Conservation (phyloP, 2,329 filamentous ascomycete species). For the Fusarium sp. region DNA sequence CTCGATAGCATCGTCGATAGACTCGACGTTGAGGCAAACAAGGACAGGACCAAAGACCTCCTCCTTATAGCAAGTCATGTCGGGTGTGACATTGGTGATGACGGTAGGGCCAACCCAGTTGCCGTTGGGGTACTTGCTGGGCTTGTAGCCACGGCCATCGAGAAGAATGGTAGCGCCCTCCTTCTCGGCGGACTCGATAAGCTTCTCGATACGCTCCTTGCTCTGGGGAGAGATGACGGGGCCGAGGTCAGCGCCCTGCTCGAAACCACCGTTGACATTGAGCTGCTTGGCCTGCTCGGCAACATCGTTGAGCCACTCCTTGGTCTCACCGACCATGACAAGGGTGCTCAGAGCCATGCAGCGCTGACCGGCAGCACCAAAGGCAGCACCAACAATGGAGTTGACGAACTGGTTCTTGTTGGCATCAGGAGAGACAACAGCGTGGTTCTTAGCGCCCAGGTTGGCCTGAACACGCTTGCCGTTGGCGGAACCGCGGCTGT, state of each 20-base stretch:
- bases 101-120: conserved; percentile 90
- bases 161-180: conserved; percentile 88
- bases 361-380: conserved; percentile 86
- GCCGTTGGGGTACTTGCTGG: conserved; percentile 84
- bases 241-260: conserved; percentile 83
- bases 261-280: conserved; percentile 85
- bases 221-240: conserved; percentile 86
- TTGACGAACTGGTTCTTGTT: conserved; percentile 94
- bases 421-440: conserved; percentile 85
- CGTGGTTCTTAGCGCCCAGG: conserved; percentile 90
- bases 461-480: conserved; percentile 93
- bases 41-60: conserved; percentile 91
- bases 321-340: conserved; percentile 87
- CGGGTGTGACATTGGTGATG: conserved; percentile 82
- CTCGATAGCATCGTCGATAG: conserved; percentile 83
- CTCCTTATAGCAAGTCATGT: conserved; percentile 88
- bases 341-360: conserved; percentile 90
- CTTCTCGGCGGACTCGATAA: conserved; percentile 83
- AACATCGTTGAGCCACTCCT: conserved; percentile 84
- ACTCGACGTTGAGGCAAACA: conserved; percentile 83
- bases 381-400: conserved; percentile 86
- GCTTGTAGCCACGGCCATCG: conserved; percentile 82
- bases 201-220: conserved; percentile 81
- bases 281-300: conserved; percentile 82
- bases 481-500: conserved; percentile 81